Base-by-base conservation (phyloP, 257 asterid genomes). In the Verbena officinalis region DNA sequence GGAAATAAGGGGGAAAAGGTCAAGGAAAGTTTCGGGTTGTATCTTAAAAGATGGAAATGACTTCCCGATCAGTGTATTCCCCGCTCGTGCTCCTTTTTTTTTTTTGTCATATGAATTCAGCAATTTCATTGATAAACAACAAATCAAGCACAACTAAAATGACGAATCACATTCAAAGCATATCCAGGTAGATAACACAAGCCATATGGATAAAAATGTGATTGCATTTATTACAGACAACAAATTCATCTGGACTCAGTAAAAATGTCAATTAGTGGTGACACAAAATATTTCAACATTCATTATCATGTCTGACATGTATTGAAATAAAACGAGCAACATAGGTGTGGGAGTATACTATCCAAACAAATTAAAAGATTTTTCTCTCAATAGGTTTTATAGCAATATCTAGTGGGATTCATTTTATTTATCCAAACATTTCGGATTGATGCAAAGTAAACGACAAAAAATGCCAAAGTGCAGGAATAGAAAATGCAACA, bases 401-500 rank as follows among this genome's bases (percentile, higher is more conserved):
- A n/a, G n/a, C n/a, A n/a, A n/a, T n/a, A n/a, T n/a, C n/a, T n/a
- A n/a, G n/a, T n/a, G n/a, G n/a, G n/a, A n/a, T n/a, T n/a, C n/a
- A 15, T 42, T 24, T 53, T 7, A 46, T 51, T 50, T 53, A 15
- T 20, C 42, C 34, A 52, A 65, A 40, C 9, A 0, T 4, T 55
- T n/a, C n/a, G n/a, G n/a, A n/a, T n/a, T n/a, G n/a, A n/a, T n/a
- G n/a, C n/a, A n/a, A n/a, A n/a, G 11, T 46, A 62, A 23, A 39
- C 24, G 27, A 34, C 53, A 27, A 34, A 67, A 50, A 54, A 58
- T 27, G 23, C 55, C 23, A 20, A 53, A 69, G 65, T 46, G 13
- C 24, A 20, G 56, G 23, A 52, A 74, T 20, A 50, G 64, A 31
- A 31, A 68, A 77, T 11, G 53, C 16, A 40, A 14, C 77, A 63